Percentiles rank a stretch among this genome's conserved stretches.
Conservation (phyloP, 495 filamentous ascomycete genomes). For the Apodospora peruviana region DNA sequence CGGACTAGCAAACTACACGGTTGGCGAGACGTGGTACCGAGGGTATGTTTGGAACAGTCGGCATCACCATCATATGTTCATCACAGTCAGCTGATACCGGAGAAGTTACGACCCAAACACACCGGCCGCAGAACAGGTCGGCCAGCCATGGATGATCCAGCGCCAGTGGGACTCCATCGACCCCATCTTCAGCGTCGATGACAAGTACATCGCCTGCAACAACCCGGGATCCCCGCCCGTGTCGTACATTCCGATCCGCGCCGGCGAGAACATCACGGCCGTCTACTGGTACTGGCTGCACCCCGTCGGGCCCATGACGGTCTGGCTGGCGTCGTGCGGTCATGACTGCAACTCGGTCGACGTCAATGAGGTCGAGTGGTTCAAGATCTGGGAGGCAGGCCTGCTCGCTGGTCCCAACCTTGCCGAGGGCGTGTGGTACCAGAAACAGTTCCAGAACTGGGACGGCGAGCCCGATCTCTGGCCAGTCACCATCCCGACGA, state of each 20-base stretch:
- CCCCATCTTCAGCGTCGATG: constrained; percentile 35
- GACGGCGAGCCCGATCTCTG: constrained; percentile 37
- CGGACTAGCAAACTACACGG: constrained; percentile 44
- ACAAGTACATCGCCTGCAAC: constrained; percentile 38
- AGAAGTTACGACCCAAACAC: constrained; percentile 36
- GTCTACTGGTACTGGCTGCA: constrained; percentile 50
- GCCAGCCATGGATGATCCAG: constrained; percentile 40
- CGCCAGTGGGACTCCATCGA: constrained; percentile 39
- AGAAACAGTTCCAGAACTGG: constrained; percentile 45
- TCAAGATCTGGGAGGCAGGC: constrained; percentile 50
- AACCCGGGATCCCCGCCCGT: constrained; percentile 33
- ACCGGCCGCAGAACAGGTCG: constrained; percentile 27
- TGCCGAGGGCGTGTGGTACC: constrained; percentile 48
- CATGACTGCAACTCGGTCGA: constrained; percentile 31
- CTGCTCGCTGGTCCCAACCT: constrained; percentile 40
- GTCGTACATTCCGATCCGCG: constrained; percentile 37
- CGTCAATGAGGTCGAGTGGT: constrained; percentile 37
- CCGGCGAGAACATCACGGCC: constrained; percentile 39
- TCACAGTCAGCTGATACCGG: background rate
- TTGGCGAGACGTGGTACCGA: constrained; percentile 43
- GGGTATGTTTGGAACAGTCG: constrained; percentile 21
- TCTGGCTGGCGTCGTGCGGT: constrained; percentile 42
- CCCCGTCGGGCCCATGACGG: constrained; percentile 46
- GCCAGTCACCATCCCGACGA: constrained; percentile 43
- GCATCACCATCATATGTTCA: background rate